A percentile compares a stretch with the other conserved stretches of the same genome.
phyloP scores from a whole-genome alignment of 352 stramenopile genomes.

The Phytophthora nicotianae region DNA sequence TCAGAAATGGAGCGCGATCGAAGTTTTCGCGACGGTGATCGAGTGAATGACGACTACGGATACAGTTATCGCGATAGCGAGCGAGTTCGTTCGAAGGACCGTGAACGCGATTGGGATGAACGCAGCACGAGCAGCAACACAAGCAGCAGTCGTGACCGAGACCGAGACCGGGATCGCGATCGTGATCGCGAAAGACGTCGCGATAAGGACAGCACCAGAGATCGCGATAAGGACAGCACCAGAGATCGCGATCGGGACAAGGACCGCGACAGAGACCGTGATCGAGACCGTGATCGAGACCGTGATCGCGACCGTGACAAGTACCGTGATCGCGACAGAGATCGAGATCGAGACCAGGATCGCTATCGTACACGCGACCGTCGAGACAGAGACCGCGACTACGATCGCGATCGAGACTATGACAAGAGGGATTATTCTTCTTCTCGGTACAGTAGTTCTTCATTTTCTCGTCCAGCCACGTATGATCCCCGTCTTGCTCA shows the following conservation, averaged over 20 bases:
- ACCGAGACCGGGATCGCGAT: constrained; percentile 38
- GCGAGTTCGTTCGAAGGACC: constrained; percentile 29
- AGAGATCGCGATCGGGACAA: constrained; percentile 44
- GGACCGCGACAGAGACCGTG: constrained; percentile 38
- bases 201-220: constrained; percentile 18
- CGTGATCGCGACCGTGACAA: no score
- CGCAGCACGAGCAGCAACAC: constrained; percentile 35
- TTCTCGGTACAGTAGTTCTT: constrained; percentile 40
- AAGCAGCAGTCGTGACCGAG: constrained; percentile 35
- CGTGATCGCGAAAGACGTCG: constrained; percentile 35
- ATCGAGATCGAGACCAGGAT: constrained; percentile 38
- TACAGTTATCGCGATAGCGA: constrained; percentile 26
- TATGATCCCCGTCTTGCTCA: constrained; percentile 82
- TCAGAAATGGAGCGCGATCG: constrained; percentile 45
- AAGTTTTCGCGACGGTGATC: constrained; percentile 24
- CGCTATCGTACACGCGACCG: constrained; percentile 31
- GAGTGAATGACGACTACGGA: constrained; percentile 28
- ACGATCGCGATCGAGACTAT: constrained; percentile 40
- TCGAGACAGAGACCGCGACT: constrained; percentile 44
- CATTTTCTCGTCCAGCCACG: constrained; percentile 82
- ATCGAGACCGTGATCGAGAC: constrained; percentile 38
- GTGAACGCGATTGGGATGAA: constrained; percentile 40
- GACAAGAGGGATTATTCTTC: constrained; percentile 32
- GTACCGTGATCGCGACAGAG: constrained; percentile 45
- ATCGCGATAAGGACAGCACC: constrained; percentile 1